phyloP scores from a whole-genome alignment of 2,329 filamentous ascomycete species.

The Byssochlamys sp. region DNA sequence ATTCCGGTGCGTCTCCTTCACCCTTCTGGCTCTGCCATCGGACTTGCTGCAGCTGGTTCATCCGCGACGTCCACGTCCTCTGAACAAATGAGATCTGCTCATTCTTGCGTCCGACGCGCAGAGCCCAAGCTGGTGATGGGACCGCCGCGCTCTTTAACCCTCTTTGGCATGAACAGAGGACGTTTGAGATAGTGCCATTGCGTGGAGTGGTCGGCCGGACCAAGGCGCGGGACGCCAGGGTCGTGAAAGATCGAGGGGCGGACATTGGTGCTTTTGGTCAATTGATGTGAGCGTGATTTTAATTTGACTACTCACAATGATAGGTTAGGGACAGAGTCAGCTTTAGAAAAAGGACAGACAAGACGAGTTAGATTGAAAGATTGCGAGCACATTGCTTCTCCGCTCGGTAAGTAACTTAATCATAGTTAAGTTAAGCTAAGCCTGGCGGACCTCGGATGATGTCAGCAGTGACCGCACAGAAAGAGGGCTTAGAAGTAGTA shows the following conservation, averaged over 20 bases:
- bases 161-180: neutral
- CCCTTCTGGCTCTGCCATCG: conserved; percentile 15
- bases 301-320: too few species aligned
- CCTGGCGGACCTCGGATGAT: neutral
- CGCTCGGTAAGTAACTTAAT: neutral
- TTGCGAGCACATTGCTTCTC: neutral
- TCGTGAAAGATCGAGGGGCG: neutral
- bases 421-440: neutral
- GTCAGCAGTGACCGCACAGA: neutral
- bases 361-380: neutral
- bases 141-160: neutral
- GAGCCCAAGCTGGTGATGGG: neutral
- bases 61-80: neutral
- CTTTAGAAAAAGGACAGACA: too few species aligned
- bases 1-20: neutral
- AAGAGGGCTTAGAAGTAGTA: neutral
- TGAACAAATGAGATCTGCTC: neutral
- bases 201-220: neutral
- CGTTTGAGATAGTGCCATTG: neutral
- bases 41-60: conserved; percentile 3
- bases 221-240: neutral
- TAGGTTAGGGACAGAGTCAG: too few species aligned
- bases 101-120: neutral
- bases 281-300: too few species aligned
- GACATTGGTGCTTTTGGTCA: neutral